Evolutionary conservation across 345 rosid species (phyloP).

Genomic region (Eucalyptus sp.): DNA sequence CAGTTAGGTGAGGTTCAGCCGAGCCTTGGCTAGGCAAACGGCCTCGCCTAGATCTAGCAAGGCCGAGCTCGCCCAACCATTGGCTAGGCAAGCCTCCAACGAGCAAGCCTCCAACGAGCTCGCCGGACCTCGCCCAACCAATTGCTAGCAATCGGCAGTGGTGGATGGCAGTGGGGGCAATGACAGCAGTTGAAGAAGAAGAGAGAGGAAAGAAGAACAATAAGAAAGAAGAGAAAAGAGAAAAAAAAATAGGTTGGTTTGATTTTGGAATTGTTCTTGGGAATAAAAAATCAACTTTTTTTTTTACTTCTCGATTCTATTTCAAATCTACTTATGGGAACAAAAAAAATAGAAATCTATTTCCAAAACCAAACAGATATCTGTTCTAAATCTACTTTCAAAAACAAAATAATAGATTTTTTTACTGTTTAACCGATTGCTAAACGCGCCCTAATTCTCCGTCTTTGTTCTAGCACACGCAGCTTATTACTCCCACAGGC

Average conservation of each 20-base stretch:
- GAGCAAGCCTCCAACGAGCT: accelerated
- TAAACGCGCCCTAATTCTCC: background rate
- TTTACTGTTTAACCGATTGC: accelerated
- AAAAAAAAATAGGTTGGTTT: too few species aligned
- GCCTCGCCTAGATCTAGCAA: too few species aligned
- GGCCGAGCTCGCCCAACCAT: too few species aligned
- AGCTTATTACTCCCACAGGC: background rate
- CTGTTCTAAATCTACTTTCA: accelerated
- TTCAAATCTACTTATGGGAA: accelerated
- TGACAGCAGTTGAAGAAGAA: accelerated
- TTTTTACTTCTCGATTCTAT: accelerated
- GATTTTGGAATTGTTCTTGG: accelerated
- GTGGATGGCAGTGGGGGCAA: too few species aligned
- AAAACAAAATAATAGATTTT: too few species aligned
- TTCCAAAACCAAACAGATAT: accelerated
- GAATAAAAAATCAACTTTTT: too few species aligned
- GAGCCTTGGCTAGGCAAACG: accelerated
- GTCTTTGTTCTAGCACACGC: accelerated
- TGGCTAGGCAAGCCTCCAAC: too few species aligned
- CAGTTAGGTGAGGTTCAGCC: accelerated
- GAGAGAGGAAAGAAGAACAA: too few species aligned
- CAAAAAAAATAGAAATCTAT: too few species aligned
- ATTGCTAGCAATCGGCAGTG: accelerated
- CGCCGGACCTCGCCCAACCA: accelerated
- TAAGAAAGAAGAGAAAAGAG: accelerated